Conservation (phyloP, 768 basidiomycete species). For the Lentinus brumalis region DNA sequence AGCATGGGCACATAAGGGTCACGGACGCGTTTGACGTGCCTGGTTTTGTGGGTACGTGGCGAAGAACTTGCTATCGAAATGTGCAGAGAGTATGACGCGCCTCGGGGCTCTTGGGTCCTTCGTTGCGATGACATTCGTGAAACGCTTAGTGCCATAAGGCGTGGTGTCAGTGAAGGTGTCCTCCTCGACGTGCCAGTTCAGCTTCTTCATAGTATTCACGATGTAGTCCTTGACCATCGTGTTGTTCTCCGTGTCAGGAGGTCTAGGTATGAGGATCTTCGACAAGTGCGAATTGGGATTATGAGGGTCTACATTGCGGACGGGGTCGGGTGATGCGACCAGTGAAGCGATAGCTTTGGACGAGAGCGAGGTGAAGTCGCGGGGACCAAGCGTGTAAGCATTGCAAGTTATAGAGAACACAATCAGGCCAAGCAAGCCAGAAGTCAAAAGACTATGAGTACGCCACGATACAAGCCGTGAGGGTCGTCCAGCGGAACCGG, state of each 20-base stretch:
- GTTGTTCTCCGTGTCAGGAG: slow-evolving; percentile 74
- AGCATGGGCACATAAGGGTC: background rate
- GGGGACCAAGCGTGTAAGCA: slow-evolving; percentile 36
- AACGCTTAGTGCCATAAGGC: slow-evolving; percentile 76
- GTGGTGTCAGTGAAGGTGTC: slow-evolving; percentile 80
- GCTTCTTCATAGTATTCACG: slow-evolving; percentile 61
- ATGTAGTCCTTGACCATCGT: slow-evolving; percentile 85
- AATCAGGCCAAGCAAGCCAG: background rate
- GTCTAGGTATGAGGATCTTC: slow-evolving; percentile 82
- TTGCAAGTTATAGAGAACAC: slow-evolving; percentile 27
- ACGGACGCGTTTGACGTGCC: slow-evolving; percentile 42
- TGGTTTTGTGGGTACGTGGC: slow-evolving; percentile 69
- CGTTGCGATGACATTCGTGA: slow-evolving; percentile 93
- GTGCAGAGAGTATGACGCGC: slow-evolving; percentile 86
- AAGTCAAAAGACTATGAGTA: background rate
- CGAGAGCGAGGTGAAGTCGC: slow-evolving; percentile 48
- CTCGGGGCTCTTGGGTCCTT: slow-evolving; percentile 86
- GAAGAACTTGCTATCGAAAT: slow-evolving; percentile 93
- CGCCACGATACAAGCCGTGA: background rate
- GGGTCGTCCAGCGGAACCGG: background rate
- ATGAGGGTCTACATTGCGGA: slow-evolving; percentile 64
- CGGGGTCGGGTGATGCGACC: slow-evolving; percentile 59
- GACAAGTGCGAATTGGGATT: slow-evolving; percentile 76
- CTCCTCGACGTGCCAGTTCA: slow-evolving; percentile 88
- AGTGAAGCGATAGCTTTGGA: slow-evolving; percentile 52